A percentile compares a stretch with the other conserved stretches of the same genome.
These are phyloP conservation scores for Verbascum thapsus DNA, from an alignment of 257 asterid genomes.

Conservation along the genomic window DNA sequence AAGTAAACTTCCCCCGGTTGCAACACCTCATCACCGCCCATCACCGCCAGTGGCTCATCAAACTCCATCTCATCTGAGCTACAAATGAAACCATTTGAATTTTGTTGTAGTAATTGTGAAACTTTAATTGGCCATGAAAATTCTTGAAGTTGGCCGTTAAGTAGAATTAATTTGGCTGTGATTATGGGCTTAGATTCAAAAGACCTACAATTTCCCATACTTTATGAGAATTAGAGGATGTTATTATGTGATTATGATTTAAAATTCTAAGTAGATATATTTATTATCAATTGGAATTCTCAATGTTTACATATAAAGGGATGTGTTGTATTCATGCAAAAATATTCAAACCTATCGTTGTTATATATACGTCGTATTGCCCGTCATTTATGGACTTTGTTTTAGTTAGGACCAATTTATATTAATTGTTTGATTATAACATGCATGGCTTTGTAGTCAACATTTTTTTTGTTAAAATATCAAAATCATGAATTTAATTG, in stretches of 20 bases:
- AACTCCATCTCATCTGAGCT: conserved; percentile 82
- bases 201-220: conserved; percentile 67
- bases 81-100: conserved; percentile 61
- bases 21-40: conserved; percentile 59
- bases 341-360: conserved; percentile 28
- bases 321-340: conserved; percentile 16
- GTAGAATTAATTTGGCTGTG: conserved; percentile 63
- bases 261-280: neutral
- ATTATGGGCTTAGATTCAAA: conserved; percentile 50
- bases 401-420: conserved; percentile 23
- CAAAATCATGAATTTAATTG: no score
- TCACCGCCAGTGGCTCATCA: conserved; percentile 46
- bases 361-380: conserved; percentile 34
- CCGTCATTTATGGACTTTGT: conserved; percentile 37
- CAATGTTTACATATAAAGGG: no score
- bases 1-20: conserved; percentile 78
- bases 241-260: neutral
- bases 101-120: conserved; percentile 41
- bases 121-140: conserved; percentile 69
- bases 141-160: conserved; percentile 62
- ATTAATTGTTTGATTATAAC: no score
- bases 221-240: neutral
- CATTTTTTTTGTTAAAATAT: no score
- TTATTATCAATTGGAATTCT: no score
- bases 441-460: no score